A percentile compares a stretch with the other conserved stretches of the same genome.
phyloP scores from a whole-genome alignment of 2,329 filamentous ascomycete species.

The Colletotrichum sp. region DNA sequence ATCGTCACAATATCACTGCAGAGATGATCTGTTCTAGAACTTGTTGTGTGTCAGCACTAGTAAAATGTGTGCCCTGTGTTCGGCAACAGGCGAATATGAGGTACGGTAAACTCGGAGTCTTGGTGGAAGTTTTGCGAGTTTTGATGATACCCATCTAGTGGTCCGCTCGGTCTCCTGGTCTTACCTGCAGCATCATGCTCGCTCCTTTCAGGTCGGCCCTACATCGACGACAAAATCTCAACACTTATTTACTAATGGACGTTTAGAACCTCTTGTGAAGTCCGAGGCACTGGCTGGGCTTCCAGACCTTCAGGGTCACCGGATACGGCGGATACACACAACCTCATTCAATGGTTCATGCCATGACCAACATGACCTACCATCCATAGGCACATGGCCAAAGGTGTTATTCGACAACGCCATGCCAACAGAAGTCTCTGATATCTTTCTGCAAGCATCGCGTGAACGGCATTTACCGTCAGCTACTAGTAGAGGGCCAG shows the following conservation, averaged over 20 bases:
- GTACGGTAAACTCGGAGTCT: neutral
- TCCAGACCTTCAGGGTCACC: neutral
- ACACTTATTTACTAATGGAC: fast-evolving
- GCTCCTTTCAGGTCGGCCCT: neutral
- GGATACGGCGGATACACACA: neutral
- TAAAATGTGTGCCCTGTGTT: fast-evolving
- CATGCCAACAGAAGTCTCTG: fast-evolving
- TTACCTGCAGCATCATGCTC: neutral
- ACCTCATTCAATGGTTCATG: neutral
- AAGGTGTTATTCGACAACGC: neutral
- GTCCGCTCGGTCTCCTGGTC: neutral
- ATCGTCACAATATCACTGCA: neutral
- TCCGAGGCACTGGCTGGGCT: fast-evolving
- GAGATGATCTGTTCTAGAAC: neutral
- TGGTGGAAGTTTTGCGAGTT: neutral
- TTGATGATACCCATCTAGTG: neutral
- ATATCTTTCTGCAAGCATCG: neutral
- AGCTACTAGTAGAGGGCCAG: neutral
- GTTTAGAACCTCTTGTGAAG: neutral
- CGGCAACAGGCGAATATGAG: neutral
- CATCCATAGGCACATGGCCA: neutral
- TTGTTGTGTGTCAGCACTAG: neutral
- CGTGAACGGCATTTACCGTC: neutral
- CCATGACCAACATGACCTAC: neutral
- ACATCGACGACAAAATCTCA: neutral